These are phyloP conservation scores for Epithemia pelagica DNA, from an alignment of 108 stramenopile species.

Conservation along the genomic window DNA sequence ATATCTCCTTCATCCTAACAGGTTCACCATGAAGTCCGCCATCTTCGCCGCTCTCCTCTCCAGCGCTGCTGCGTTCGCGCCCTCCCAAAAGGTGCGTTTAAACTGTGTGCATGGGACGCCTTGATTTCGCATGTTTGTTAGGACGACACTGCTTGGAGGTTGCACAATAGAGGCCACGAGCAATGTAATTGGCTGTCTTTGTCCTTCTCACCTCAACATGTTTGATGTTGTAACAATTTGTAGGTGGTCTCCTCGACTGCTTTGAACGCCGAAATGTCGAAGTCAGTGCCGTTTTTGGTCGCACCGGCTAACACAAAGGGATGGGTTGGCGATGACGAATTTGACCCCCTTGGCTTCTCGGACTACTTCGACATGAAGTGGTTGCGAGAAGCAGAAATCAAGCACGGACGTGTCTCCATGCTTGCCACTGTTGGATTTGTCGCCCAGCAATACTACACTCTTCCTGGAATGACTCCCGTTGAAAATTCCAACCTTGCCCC, in stretches of 20 bases:
- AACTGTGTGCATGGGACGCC: background rate
- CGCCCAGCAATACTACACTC: conserved; percentile 63
- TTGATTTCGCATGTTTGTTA: too few species aligned
- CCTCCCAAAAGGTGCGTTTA: conserved; percentile 13
- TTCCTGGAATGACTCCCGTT: conserved; percentile 76
- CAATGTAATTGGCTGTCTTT: too few species aligned
- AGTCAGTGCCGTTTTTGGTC: conserved; percentile 72
- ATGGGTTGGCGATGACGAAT: conserved; percentile 80
- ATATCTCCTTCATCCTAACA: background rate
- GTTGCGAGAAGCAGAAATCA: conserved; percentile 95
- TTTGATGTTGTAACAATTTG: too few species aligned
- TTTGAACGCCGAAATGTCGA: conserved; percentile 80
- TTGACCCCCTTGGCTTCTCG: conserved; percentile 90
- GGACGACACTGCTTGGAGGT: too few species aligned
- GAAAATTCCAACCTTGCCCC: conserved; percentile 84
- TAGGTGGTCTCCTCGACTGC: conserved; percentile 32
- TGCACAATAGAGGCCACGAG: too few species aligned
- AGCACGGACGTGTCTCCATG: conserved; percentile 95
- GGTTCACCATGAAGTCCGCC: conserved; percentile 57
- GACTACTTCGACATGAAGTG: conserved; percentile 93
- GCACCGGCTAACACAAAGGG: conserved; percentile 62
- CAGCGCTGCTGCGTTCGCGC: conserved; percentile 47
- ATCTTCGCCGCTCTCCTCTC: conserved; percentile 39
- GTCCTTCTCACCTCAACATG: too few species aligned
- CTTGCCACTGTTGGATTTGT: conserved; percentile 83